A percentile compares a stretch with the other conserved stretches of the same genome.
Conservation (phyloP, 139 green algal genomes). For the Haematococcus sp. region DNA sequence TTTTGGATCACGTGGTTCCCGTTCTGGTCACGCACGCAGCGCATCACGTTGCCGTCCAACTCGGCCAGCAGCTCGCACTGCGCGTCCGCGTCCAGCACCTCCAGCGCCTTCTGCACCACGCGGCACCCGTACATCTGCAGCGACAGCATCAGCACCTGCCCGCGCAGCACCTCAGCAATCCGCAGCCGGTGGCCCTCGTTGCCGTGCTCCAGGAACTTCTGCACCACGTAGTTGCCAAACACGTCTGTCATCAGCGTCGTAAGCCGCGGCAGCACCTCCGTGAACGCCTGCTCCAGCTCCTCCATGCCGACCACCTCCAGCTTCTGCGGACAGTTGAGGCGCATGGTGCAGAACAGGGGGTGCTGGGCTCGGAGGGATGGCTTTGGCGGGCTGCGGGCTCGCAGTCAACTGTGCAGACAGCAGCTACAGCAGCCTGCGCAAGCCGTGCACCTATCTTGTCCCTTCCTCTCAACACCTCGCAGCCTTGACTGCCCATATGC, state of each 20-base stretch:
- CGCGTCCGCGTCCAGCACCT: slow-evolving; percentile 31
- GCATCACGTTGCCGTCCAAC: slow-evolving; percentile 68
- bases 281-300: slow-evolving; percentile 63
- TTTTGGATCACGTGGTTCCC: slow-evolving; percentile 97
- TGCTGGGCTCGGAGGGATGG: too few relatives aligned
- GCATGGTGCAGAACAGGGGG: too few relatives aligned
- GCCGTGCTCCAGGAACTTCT: slow-evolving; percentile 82
- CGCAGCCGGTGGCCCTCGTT: slow-evolving; percentile 17
- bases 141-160: slow-evolving; percentile 59
- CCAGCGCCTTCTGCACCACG: slow-evolving; percentile 90
- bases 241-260: slow-evolving; percentile 83
- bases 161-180: neutral
- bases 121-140: slow-evolving; percentile 93
- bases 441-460: too few relatives aligned
- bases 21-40: slow-evolving; percentile 87
- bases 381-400: too few relatives aligned
- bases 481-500: too few relatives aligned
- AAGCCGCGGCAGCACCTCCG: slow-evolving; percentile 56
- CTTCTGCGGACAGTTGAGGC: slow-evolving; percentile 67
- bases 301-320: slow-evolving; percentile 53
- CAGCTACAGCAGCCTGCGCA: too few relatives aligned
- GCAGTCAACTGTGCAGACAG: too few relatives aligned
- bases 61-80: slow-evolving; percentile 31
- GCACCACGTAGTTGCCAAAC: slow-evolving; percentile 86
- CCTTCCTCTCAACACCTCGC: too few relatives aligned